phyloP scores from a whole-genome alignment of 768 basidiomycete genomes.

The Tephrocybe sp. region DNA sequence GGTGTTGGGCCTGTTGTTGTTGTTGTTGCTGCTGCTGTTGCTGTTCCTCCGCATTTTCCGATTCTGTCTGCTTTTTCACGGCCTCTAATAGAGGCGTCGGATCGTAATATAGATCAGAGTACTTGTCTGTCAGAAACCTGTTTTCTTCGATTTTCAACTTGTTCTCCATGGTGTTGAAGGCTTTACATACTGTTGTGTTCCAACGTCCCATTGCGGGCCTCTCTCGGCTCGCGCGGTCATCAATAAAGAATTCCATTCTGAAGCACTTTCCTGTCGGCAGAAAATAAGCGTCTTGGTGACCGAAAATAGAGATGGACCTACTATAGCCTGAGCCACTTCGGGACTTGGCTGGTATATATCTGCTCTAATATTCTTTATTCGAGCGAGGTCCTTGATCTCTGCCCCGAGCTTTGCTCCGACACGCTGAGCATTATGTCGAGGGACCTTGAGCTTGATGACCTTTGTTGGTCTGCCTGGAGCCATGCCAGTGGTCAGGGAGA shows the following conservation, averaged over 20 bases:
- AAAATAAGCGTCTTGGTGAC: background rate
- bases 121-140: constrained; percentile 77
- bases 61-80: constrained; percentile 46
- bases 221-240: constrained; percentile 77
- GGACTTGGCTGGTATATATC: constrained; percentile 64
- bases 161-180: background rate
- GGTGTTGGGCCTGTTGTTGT: constrained; percentile 27
- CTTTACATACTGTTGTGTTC: constrained; percentile 76
- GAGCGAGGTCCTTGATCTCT: constrained; percentile 58
- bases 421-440: constrained; percentile 73
- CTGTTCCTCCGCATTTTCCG: constrained; percentile 38
- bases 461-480: constrained; percentile 59
- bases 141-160: background rate
- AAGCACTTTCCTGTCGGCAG: constrained; percentile 62
- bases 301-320: constrained; percentile 34
- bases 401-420: constrained; percentile 62
- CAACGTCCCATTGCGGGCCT: constrained; percentile 87
- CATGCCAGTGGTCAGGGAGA: constrained; percentile 37
- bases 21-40: constrained; percentile 33
- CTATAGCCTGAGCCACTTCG: constrained; percentile 67
- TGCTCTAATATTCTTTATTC: constrained; percentile 44
- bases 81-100: constrained; percentile 58
- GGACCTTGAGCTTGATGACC: constrained; percentile 63
- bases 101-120: constrained; percentile 74
- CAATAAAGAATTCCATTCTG: constrained; percentile 84